Base-by-base conservation (phyloP, 208 protist species). In the Porcisia deanei region DNA sequence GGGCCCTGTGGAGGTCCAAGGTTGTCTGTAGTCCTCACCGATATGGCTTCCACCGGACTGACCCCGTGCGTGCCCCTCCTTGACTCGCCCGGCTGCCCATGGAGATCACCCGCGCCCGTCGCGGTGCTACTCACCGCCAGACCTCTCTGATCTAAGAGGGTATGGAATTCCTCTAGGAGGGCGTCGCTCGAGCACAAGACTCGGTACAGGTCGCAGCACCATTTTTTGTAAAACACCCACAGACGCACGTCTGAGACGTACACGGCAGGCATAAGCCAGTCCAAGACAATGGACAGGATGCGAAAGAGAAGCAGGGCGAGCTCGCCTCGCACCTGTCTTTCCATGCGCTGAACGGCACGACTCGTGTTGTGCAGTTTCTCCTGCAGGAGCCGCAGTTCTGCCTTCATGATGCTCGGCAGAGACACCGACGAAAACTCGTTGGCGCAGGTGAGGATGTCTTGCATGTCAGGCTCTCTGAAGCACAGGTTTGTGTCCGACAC, bases 211-310 rank as follows among this genome's bases (percentile, higher is more conserved):
- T 94, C 91, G 73, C 89, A 95, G 49, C 92, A 77, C 91, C 93
- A 97, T 73, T 92, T 94, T 37, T 88, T 87, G 77, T 95, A 97
- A 75, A 94, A 95, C 14, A 97, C 45, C 69, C 80, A 79, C 41
- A 80, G 75, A 57, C 88, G 88, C 9, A 59, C 75, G 72, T 93
- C 86, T 16, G 84, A 84, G 22, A 85, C 80, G 58, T 88, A 87
- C 54, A 90, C 88, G 41, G 88, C 91, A 37, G 93, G 93, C 79
- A 97, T 88, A 39, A 97, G 85, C 75, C 86, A 89, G 64, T 97
- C 86, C 39, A 95, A 30, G 39, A 92, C 75, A 2, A 87, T 91
- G 66, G 83, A 95, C 9, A 95, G 81, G 4, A 95, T 84, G 37
- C 91, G 91, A 71, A 95, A 97, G 47, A 88, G 74, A 16, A 97